Conservation (phyloP, 306 rosid genomes). For the Potentilla sterilis region DNA sequence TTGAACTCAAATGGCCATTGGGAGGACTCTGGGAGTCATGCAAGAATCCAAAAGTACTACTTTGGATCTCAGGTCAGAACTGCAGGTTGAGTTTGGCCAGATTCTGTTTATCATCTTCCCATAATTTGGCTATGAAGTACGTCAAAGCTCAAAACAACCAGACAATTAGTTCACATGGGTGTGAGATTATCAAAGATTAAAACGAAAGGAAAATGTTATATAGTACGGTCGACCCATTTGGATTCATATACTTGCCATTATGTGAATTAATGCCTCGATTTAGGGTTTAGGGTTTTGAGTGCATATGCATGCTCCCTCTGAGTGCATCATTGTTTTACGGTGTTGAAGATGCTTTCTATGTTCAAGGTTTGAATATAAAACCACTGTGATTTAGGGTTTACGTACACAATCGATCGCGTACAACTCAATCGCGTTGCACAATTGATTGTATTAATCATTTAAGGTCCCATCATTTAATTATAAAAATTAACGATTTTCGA, state of each 20-base stretch:
- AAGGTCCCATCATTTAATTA: no score
- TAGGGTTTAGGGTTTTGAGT: background rate
- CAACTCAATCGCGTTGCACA: no score
- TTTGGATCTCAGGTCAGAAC: background rate
- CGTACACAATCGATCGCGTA: no score
- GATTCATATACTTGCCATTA: background rate
- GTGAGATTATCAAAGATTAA: background rate
- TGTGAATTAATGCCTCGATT: background rate
- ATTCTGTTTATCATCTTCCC: background rate
- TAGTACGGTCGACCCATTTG: background rate
- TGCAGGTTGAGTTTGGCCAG: background rate
- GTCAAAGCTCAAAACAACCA: background rate
- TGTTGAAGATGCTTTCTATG: background rate
- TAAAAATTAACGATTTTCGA: no score
- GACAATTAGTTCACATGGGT: background rate
- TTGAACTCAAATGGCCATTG: background rate
- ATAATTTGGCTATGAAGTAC: background rate
- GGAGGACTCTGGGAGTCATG: background rate
- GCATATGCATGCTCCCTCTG: no score
- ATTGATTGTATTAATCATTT: no score
- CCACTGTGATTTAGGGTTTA: no score
- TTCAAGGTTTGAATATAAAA: no score
- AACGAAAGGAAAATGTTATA: background rate
- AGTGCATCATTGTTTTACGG: background rate
- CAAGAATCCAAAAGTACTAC: background rate